Evolutionary conservation across 257 asterid genomes (phyloP).

Genomic region (Nicotiana sylvestris): DNA sequence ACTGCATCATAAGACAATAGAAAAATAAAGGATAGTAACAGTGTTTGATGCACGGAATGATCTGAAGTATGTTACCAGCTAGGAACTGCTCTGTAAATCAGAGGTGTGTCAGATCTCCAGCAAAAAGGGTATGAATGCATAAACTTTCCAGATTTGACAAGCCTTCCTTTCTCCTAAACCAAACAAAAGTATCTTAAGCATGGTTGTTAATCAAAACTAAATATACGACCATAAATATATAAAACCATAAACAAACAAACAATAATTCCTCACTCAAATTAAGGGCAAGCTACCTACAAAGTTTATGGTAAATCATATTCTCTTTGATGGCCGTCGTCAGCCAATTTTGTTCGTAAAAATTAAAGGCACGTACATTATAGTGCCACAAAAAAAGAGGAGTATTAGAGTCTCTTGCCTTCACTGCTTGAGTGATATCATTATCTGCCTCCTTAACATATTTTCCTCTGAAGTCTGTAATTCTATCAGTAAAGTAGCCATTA

Average conservation of each 20-base stretch:
- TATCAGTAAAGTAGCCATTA: slow-evolving; percentile 90
- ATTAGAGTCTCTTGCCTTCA: slow-evolving; percentile 42
- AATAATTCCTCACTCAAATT: background rate
- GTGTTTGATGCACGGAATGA: background rate
- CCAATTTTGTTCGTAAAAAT: background rate
- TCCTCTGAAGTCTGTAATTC: slow-evolving; percentile 63
- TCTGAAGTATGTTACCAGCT: slow-evolving; percentile 52
- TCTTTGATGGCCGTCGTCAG: background rate
- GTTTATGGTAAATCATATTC: background rate
- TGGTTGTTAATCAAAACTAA: background rate
- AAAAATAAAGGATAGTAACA: background rate
- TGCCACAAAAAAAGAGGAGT: background rate
- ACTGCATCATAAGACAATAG: background rate
- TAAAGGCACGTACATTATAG: background rate
- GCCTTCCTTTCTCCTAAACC: slow-evolving; percentile 70
- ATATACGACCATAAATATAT: background rate
- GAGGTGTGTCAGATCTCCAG: slow-evolving; percentile 97
- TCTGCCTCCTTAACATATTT: slow-evolving; percentile 89
- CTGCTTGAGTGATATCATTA: slow-evolving; percentile 81
- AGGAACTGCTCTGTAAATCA: slow-evolving; percentile 94
- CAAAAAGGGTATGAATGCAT: slow-evolving; percentile 86
- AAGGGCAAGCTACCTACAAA: slow-evolving; percentile 6
- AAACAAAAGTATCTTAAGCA: background rate
- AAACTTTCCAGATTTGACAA: slow-evolving; percentile 79
- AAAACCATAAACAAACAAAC: background rate